These are phyloP conservation scores for Boletales sp. DNA, from an alignment of 768 basidiomycete genomes.

Conservation along the genomic window DNA sequence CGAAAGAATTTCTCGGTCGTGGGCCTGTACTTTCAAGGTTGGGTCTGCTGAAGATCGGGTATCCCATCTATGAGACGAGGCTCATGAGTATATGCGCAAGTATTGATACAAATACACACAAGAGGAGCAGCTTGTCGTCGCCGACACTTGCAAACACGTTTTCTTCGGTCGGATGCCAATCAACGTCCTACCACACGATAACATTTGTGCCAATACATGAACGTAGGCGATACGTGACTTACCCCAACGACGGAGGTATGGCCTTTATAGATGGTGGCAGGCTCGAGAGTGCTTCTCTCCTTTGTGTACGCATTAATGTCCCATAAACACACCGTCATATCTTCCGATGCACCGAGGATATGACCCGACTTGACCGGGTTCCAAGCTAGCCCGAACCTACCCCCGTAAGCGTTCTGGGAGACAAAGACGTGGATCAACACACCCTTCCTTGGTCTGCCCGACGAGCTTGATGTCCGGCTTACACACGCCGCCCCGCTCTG, in stretches of 20 bases:
- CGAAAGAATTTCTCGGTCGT: conserved; percentile 86
- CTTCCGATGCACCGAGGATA: conserved; percentile 89
- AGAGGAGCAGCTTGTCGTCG: conserved; percentile 90
- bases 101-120: conserved; percentile 50
- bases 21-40: conserved; percentile 71
- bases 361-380: conserved; percentile 80
- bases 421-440: conserved; percentile 26
- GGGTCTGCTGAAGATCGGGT: conserved; percentile 72
- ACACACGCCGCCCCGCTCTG: conserved; percentile 78
- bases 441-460: conserved; percentile 94
- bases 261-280: conserved; percentile 77
- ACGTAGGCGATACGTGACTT: conserved; percentile 26
- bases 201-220: not conserved
- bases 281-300: conserved; percentile 74
- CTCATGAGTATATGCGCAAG: not conserved
- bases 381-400: conserved; percentile 94
- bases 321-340: conserved; percentile 96
- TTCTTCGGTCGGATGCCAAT: conserved; percentile 86
- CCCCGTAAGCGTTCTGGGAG: conserved; percentile 4
- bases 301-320: conserved; percentile 89
- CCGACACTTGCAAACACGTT: conserved; percentile 92
- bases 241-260: conserved; percentile 93
- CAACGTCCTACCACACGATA: conserved; percentile 69
- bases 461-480: conserved; percentile 88
- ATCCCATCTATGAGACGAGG: conserved; percentile 73